Base-by-base conservation (phyloP, 1,284 basidiomycete species). In the Schizophyllum commune region DNA sequence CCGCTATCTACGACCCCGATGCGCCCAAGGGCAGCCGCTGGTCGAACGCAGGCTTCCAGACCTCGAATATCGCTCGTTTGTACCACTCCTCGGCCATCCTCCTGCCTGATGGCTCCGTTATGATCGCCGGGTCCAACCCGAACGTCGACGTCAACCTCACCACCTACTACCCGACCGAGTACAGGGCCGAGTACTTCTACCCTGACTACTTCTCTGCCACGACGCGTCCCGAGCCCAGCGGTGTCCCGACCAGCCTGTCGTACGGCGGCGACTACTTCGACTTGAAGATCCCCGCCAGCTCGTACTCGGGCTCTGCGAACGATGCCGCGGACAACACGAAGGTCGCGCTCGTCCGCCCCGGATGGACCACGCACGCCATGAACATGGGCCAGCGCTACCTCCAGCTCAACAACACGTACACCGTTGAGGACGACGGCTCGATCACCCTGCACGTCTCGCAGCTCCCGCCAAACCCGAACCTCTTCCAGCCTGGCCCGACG, bases 281-380 rank as follows among this genome's bases (percentile, higher is more conserved):
- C 68, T 72, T 89, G 67, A 82, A 77, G 1, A 69, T 91, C 58
- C 81, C 87, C n/a, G 69, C 84, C 0, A 74, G 70, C 0, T 88
- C 86, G 13, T 91, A 88, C 66, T 77, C 81, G 4, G 88, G 89
- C 19, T 78, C 85, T 4, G 79, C 83, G 21, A 88, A 89, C 66
- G 78, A 81, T 60, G 89, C 88, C 3, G 89, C 88, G 13, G 83
- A 85, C 61, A 88, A 87, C 67, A 91, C 94, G 52, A 89, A 85
- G 20, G 89, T 96, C 19, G 84, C 88, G 61, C 75, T 98, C 66
- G 80, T 92, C 64, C 90, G 96, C 62, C 83, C 88, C 32, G 96
- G 96, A 6, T 98, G 95, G 79, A 93, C 92, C 0, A 98, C 94
- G 0, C 96, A 98, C 73, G 94, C 88, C 27, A 92, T 98, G 85